Base-by-base conservation (phyloP, 2,329 filamentous ascomycete species). In the Sporothrix protearum region DNA sequence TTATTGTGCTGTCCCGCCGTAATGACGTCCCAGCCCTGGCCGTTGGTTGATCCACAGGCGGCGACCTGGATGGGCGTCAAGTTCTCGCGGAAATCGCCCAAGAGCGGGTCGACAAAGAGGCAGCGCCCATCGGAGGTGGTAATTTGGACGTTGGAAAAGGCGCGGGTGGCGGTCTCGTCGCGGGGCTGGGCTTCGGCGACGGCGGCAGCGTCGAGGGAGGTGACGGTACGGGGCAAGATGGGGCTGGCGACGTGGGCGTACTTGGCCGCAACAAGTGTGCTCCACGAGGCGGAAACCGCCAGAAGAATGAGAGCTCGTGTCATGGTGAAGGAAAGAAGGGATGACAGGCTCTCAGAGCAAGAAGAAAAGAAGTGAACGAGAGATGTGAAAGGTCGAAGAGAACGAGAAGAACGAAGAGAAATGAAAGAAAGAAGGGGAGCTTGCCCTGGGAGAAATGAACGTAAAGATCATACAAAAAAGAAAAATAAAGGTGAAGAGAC, bases 1-100 rank as follows among this genome's bases (percentile, higher is more conserved):
- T 86, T 78, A 73, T 85, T 85, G 76, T 88, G 86, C 75, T 82
- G 82, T 28, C 86, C 86, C 7, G 79, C 76, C 0, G 84, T 85
- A 73, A 85, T 82, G 74, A 84, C 75, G 70, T 85, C 83, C 81
- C 82, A 85, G n/a, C 79, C 79, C 73, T 85, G 81, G 8, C 81
- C 83, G 36, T 81, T 78, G 9, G 79, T 81, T 47, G 78, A 79
- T 7, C 80, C 81, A 70, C 83, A 85, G n/a, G 79, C 79, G 39
- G 78, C 81, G 36, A 84, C 77, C 73, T 84, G 82, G 36, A 85
- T 76, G 4, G 83, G 83, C 1, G 82, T 83, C 71, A 86, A 74
- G 76, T 85, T 85, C 70, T 80, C 83, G 14, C 83, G 80, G 72
- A 83, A 84, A 76, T 85, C 83, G 22, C 83, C 84, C 1, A 83